Percentiles rank a stretch among this genome's conserved stretches.
These are phyloP conservation scores for Daldinia eschscholtzii DNA, from an alignment of 2,329 filamentous ascomycete genomes.

Conservation along the genomic window DNA sequence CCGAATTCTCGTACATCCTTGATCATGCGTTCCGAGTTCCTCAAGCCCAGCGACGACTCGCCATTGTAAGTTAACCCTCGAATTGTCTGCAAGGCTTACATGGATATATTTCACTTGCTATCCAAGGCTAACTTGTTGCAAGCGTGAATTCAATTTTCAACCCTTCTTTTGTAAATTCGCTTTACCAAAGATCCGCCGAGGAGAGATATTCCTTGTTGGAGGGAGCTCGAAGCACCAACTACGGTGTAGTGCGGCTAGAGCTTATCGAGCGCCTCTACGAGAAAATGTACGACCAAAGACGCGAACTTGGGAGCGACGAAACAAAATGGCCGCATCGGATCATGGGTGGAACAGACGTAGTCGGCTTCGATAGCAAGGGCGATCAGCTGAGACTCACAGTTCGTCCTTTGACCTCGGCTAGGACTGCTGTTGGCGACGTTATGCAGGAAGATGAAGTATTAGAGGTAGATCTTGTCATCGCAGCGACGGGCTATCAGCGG, in stretches of 20 bases:
- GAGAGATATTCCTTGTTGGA: slow-evolving; percentile 72
- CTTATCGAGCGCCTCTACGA: slow-evolving; percentile 92
- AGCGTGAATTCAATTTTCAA: slow-evolving; percentile 98
- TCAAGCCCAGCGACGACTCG: slow-evolving; percentile 93
- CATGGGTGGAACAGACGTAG: slow-evolving; percentile 75
- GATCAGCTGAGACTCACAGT: slow-evolving; percentile 71
- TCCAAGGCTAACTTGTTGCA: slow-evolving; percentile 45
- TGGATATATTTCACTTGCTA: not conserved
- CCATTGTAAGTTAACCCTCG: slow-evolving; percentile 80
- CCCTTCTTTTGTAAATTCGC: slow-evolving; percentile 81
- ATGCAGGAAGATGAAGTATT: slow-evolving; percentile 67
- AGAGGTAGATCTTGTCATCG: slow-evolving; percentile 84
- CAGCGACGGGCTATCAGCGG: slow-evolving; percentile 88
- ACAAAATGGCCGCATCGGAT: slow-evolving; percentile 86
- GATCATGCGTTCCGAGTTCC: slow-evolving; percentile 83
- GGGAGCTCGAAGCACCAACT: slow-evolving; percentile 88
- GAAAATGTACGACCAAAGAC: slow-evolving; percentile 85
- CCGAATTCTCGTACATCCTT: slow-evolving; percentile 83
- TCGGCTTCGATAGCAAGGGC: slow-evolving; percentile 66
- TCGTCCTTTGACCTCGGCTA: slow-evolving; percentile 57
- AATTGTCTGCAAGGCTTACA: not conserved
- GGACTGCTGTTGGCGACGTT: slow-evolving; percentile 42
- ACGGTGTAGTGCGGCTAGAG: slow-evolving; percentile 91
- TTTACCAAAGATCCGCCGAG: slow-evolving; percentile 75
- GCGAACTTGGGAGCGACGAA: slow-evolving; percentile 76